phyloP scores from a whole-genome alignment of 1,139 yeast species.

The Arxiozyma heterogenica region DNA sequence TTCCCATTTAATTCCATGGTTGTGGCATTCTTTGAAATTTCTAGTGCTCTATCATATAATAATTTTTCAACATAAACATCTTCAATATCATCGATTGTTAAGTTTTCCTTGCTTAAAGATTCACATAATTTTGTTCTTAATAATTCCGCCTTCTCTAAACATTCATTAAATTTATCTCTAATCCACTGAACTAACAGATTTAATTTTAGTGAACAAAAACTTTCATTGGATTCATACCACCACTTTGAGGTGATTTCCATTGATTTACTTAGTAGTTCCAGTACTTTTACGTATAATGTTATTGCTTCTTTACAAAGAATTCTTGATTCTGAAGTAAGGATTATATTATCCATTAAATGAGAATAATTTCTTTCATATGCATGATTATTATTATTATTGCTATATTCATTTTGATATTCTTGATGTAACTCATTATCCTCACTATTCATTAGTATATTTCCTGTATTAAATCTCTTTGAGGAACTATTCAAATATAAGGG shows the following conservation, averaged over 20 bases:
- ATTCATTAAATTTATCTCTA: slow-evolving; percentile 78
- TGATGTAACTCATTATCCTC: slow-evolving; percentile 12
- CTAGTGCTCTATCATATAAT: slow-evolving; percentile 85
- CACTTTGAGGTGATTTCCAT: slow-evolving; percentile 79
- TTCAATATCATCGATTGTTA: slow-evolving; percentile 8
- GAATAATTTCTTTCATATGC: neutral
- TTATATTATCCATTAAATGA: neutral
- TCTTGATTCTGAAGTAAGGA: neutral
- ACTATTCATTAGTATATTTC: slow-evolving; percentile 17
- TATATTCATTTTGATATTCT: slow-evolving; percentile 5
- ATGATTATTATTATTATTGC: neutral
- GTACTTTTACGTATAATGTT: slow-evolving; percentile 70
- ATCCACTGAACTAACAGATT: slow-evolving; percentile 89
- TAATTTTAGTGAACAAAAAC: slow-evolving; percentile 39
- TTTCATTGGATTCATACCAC: slow-evolving; percentile 59
- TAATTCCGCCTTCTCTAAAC: slow-evolving; percentile 79
- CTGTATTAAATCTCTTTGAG: slow-evolving; percentile 22
- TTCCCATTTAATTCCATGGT: slow-evolving; percentile 73
- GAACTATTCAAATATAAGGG: slow-evolving; percentile 37
- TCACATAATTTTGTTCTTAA: slow-evolving; percentile 31
- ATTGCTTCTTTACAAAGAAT: slow-evolving; percentile 52
- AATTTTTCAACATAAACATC: slow-evolving; percentile 66
- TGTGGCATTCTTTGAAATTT: slow-evolving; percentile 86
- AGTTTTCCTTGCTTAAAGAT: slow-evolving; percentile 6
- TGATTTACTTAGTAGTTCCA: slow-evolving; percentile 73